Evolutionary conservation across 208 protist species (phyloP), one percentile per base, ranked within the genome.

Genomic region (Acanthamoeba healyi): DNA sequence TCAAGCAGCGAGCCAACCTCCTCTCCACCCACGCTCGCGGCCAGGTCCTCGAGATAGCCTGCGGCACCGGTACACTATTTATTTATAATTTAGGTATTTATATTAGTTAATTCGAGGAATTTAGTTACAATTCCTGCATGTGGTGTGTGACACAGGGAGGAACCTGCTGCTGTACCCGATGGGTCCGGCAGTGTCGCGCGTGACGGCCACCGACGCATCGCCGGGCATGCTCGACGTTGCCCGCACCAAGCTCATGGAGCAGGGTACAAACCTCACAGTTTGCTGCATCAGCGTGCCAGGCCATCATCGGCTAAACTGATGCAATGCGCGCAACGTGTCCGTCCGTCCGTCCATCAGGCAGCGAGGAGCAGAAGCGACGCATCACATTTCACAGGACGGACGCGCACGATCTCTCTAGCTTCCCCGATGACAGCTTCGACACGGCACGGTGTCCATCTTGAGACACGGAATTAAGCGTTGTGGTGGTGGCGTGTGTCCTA

Each of bases 391-490:
- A 36, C 10, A 4, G 74, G 1, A 36, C 32, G 6, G 74, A 84
- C 74, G 74, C 38, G 24, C 74, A 84, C 44, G 74, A 84, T 32
- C 74, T 84, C 32, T 84, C 74, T 19, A n/a, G n/a, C n/a, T 84
- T 84, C 32, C 42, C 38, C 10, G 44, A 84, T 36, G 32, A 84
- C 74, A 46, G 74, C 34, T 84, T 84, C 38, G 74, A 84, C 74
- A 84, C 74, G 2, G 74, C 15, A 84, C n/a, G 38, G 6, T 14
- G n/a, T 19, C 34, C 14, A 72, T 14, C 44, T 12, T 49, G n/a
- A n/a, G n/a, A n/a, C n/a, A n/a, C n/a, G n/a, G n/a, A n/a, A n/a
- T n/a, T n/a, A n/a, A n/a, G n/a, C n/a, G n/a, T n/a, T n/a, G n/a
- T n/a, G n/a, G n/a, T n/a, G n/a, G n/a, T n/a, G n/a, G n/a, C n/a